Evolutionary conservation across 2,329 filamentous ascomycete genomes (phyloP), one percentile per base, ranked within the genome.

Genomic region (Phialocephala subalpina): DNA sequence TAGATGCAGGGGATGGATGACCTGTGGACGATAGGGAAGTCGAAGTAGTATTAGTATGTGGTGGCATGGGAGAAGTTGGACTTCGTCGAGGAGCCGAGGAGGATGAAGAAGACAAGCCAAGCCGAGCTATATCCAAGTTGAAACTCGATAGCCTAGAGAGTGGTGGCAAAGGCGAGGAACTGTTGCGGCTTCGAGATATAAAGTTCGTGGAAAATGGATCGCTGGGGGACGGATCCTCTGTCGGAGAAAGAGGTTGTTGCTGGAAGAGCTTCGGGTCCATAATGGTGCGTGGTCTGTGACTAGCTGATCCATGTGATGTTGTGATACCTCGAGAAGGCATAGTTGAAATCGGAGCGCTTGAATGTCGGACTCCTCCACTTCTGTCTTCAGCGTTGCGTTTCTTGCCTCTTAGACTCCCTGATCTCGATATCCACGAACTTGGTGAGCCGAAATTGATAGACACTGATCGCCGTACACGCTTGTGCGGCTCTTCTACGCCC

Each of bases 391-490:
- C 77, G 65, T 80, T 81, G 66, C 84, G 82, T 76, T 87, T 89
- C 35, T 82, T 78, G 25, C 84, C 83, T 58, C 86, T 83, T 61
- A 89, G 74, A 77, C 87, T 90, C 62, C 85, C 83, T 9, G 83
- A 81, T 74, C 80, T 84, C 38, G 84, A 78, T 68, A 88, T 84
- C 86, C 87, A 89, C 58, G 79, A 84, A 58, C 79, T 81, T 18
- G 87, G 82, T 1, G 87, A 85, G 66, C 81, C 81, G 66, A 90
- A 86, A 62, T 87, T 86, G 81, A 87, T 84, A 18, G 88, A 89
- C 29, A 86, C 78, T 18, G 87, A 88, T 65, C 84, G 82, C 62
- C 80, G 82, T 14, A 84, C 78, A 59, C 77, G 79, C 70, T 81
- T 83, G 8, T 81, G 80, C 1, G 81, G 81, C 33, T 77, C 77